Conservation (phyloP, 768 basidiomycete species). For the Leccinum variicolor region DNA sequence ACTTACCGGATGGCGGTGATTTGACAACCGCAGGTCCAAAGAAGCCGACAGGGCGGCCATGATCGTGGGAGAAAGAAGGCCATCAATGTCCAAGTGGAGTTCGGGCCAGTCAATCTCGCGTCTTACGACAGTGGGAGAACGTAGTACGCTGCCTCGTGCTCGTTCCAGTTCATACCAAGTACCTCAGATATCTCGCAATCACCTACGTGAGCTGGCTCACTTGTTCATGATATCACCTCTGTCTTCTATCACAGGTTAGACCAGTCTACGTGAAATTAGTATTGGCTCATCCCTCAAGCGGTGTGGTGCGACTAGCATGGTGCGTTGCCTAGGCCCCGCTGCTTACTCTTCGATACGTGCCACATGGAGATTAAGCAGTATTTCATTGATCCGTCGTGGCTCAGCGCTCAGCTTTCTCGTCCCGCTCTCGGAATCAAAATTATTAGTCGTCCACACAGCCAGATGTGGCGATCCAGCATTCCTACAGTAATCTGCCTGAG, state of each 20-base stretch:
- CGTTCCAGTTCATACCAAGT: not conserved
- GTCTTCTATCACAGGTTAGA: not conserved
- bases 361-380: conserved; percentile 1
- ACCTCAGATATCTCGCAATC: not conserved
- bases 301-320: not conserved
- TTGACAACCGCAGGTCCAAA: not conserved
- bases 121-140: not conserved
- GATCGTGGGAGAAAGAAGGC: not conserved
- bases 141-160: not conserved
- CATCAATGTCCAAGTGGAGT: not conserved
- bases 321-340: not conserved
- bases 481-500: not conserved
- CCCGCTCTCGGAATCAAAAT: not conserved
- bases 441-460: not conserved
- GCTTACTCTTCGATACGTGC: conserved; percentile 6
- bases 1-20: not conserved
- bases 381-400: not conserved
- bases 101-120: not conserved
- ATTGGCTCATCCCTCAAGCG: not conserved
- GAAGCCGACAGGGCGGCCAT: not conserved
- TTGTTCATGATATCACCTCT: not conserved
- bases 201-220: conserved; percentile 1
- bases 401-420: not conserved
- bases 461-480: not conserved
- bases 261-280: not conserved